Base-by-base conservation (phyloP, 2,329 filamentous ascomycete genomes). In the Arachnopeziza araneosa region DNA sequence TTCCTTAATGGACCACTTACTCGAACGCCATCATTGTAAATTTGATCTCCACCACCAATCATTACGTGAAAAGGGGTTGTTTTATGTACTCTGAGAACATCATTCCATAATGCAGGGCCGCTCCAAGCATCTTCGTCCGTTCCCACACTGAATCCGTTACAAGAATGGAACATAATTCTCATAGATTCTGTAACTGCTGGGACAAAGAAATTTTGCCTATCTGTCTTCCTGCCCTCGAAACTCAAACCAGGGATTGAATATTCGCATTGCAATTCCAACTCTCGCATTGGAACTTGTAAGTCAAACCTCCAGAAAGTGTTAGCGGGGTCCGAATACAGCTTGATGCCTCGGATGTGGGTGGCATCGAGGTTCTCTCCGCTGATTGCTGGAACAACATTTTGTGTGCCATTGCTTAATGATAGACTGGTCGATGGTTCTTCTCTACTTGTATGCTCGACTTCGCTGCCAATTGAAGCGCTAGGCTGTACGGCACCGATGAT, bases 91-190 rank as follows among this genome's bases (percentile, higher is more conserved):
- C 96, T 89, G 66, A 93, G 75, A 10, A 98, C 93, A 71, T 99
- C 93, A 69, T 95, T 91, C 95, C 95, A 99, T 59, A 99, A 77
- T 4, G 91, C 91, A n/a, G 91, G 89, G 0, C 95, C 95, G 70
- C 89, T 93, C 78, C 92, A 96, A 50, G 88, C 87, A 55, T 90
- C 86, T 62, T 95, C 86, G 72, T 96, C 89, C 2, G 91, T 93
- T 57, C 89, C 90, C 49, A 95, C 82, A 66, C 90, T 93, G 78
- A 99, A 99, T 19, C 95, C 96, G 74, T 99, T 99, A 78, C 95
- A 97, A 60, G 91, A 96, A 78, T 97, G 90, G 76, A 97, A 99
- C 91, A 98, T 96, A 71, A 97, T 90, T 72, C 96, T 91, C 93
- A 99, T 98, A 4, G 90, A 90, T 75, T 97, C 88, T 52, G 85